Conservation (phyloP, 345 rosid genomes). For the Brassica carinata region DNA sequence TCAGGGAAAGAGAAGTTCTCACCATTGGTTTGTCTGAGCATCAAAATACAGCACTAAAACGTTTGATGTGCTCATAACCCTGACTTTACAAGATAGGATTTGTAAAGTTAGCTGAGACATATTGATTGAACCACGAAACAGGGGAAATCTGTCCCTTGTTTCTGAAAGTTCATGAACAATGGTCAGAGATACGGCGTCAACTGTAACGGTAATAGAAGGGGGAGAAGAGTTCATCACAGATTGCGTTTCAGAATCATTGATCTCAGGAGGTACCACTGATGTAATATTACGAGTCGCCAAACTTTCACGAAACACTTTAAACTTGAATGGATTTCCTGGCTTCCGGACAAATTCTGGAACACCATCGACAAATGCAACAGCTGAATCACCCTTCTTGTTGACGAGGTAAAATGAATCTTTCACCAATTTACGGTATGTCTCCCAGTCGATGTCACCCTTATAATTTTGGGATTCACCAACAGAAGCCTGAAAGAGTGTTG, state of each 20-base stretch:
- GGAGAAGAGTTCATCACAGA: conserved; percentile 48
- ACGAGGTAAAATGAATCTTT: conserved; percentile 70
- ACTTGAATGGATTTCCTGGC: conserved; percentile 95
- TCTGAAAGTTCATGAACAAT: conserved; percentile 76
- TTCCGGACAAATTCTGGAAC: conserved; percentile 80
- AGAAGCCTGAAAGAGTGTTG: conserved; percentile 66
- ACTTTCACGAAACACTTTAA: conserved; percentile 63
- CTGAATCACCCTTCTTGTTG: conserved; percentile 79
- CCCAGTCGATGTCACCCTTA: conserved; percentile 64
- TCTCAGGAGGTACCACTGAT: conserved; percentile 38
- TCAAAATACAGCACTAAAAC: conserved; percentile 62
- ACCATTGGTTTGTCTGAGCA: conserved; percentile 77
- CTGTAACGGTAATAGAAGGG: conserved; percentile 56
- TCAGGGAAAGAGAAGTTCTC: conserved; percentile 33
- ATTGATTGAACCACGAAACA: conserved; percentile 61
- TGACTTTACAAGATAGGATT: conserved; percentile 60
- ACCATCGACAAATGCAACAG: conserved; percentile 75
- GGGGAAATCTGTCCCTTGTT: conserved; percentile 67
- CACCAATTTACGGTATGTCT: conserved; percentile 58
- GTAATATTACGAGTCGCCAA: conserved; percentile 37
- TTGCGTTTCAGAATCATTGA: conserved; percentile 39
- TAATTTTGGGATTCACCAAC: conserved; percentile 57
- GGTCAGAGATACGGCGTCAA: conserved; percentile 62
- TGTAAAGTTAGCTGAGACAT: conserved; percentile 57
- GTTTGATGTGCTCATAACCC: conserved; percentile 60